Conservation (phyloP, 257 asterid genomes). For the Thymus mandschuricus region DNA sequence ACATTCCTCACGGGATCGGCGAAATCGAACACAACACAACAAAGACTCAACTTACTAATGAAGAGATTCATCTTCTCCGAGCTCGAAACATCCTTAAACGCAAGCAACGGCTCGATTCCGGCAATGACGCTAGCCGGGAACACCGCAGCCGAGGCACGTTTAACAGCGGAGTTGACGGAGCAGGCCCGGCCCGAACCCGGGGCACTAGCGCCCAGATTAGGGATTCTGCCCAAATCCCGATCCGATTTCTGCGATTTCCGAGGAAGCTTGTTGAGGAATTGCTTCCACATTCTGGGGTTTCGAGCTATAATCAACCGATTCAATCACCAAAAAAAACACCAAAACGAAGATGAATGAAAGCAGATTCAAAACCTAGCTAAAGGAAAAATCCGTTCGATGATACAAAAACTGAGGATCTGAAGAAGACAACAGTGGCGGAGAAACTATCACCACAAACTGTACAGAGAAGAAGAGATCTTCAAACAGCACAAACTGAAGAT, state of each 20-base stretch:
- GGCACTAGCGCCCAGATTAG: conserved; percentile 34
- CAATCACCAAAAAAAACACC: neutral
- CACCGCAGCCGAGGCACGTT: conserved; percentile 62
- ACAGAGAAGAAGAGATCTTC: conserved; percentile 29
- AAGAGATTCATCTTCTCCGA: conserved; percentile 77
- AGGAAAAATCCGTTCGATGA: no score
- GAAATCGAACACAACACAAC: conserved; percentile 84
- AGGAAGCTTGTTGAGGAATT: conserved; percentile 58
- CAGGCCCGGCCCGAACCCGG: conserved; percentile 39
- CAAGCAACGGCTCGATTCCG: conserved; percentile 80
- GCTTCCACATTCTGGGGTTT: conserved; percentile 63
- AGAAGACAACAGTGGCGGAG: conserved; percentile 7
- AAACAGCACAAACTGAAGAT: neutral
- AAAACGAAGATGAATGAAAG: neutral
- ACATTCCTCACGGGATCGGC: conserved; percentile 54
- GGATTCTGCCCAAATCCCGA: conserved; percentile 45
- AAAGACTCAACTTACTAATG: conserved; percentile 86
- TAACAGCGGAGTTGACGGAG: conserved; percentile 35
- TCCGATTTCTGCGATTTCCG: conserved; percentile 59
- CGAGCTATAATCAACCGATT: conserved; percentile 14
- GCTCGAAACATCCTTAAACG: conserved; percentile 74
- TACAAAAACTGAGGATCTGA: conserved; percentile 39
- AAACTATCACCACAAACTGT: conserved; percentile 20
- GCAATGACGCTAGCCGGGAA: conserved; percentile 69
- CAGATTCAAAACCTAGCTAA: conserved; percentile 11